Conservation (phyloP, 306 rosid genomes). For the Inga laurina region DNA sequence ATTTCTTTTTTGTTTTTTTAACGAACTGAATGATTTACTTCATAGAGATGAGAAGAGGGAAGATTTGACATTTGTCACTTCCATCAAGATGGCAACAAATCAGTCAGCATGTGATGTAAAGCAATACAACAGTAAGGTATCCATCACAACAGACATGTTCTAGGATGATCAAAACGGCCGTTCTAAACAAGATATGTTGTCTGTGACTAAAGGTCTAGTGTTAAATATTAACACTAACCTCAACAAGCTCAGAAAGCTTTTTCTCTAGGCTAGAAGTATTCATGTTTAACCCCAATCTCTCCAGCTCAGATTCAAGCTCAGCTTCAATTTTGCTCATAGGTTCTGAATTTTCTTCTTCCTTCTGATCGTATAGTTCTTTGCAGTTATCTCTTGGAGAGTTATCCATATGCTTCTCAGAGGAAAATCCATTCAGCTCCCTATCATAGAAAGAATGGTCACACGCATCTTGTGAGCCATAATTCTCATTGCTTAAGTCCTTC, state of each 20-base stretch:
- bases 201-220: slow-evolving; percentile 2
- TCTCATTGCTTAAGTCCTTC: slow-evolving; percentile 66
- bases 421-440: slow-evolving; percentile 40
- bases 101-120: slow-evolving; percentile 11
- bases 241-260: slow-evolving; percentile 52
- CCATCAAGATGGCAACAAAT: slow-evolving; percentile 11
- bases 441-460: slow-evolving; percentile 40
- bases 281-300: slow-evolving; percentile 69
- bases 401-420: slow-evolving; percentile 46
- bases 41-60: slow-evolving; percentile 16
- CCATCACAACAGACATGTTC: slow-evolving; percentile 14
- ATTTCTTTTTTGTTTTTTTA: background rate
- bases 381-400: slow-evolving; percentile 34
- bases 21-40: background rate
- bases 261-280: slow-evolving; percentile 47
- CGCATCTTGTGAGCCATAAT: slow-evolving; percentile 49
- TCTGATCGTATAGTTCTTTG: slow-evolving; percentile 39
- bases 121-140: background rate
- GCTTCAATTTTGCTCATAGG: slow-evolving; percentile 82
- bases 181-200: background rate
- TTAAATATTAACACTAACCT: slow-evolving; percentile 48
- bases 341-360: slow-evolving; percentile 62
- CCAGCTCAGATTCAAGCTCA: slow-evolving; percentile 93
- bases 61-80: background rate
- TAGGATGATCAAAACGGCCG: background rate